Percentiles rank a stretch among this genome's conserved stretches.
Conservation (phyloP, 2,329 filamentous ascomycete species). For the Botrytis pseudocinerea region DNA sequence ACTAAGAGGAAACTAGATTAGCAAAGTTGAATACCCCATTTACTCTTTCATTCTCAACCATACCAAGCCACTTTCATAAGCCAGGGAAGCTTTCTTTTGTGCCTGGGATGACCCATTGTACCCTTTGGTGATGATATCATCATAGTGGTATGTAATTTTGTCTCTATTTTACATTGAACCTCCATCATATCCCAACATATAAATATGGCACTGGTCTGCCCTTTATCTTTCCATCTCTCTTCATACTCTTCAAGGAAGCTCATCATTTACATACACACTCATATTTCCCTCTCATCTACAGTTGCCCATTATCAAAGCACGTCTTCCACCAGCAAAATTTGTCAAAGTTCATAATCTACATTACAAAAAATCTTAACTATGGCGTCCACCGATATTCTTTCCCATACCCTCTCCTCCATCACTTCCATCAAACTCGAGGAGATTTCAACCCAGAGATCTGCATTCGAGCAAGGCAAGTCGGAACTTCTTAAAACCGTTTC, state of each 20-base stretch:
- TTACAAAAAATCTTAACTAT: constrained; percentile 29
- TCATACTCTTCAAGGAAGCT: background rate
- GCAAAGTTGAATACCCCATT: background rate
- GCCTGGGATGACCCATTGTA: background rate
- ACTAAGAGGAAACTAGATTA: background rate
- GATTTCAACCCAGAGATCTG: constrained; percentile 50
- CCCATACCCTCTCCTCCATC: constrained; percentile 54
- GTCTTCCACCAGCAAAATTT: background rate
- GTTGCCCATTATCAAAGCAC: background rate
- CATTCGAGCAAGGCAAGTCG: constrained; percentile 50
- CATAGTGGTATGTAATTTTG: background rate
- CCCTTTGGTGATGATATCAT: background rate
- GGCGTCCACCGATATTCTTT: constrained; percentile 46
- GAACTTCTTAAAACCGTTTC: constrained; percentile 43
- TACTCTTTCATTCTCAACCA: background rate
- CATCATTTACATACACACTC: background rate
- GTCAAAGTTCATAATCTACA: background rate
- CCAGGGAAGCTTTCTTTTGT: background rate
- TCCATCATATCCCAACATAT: background rate
- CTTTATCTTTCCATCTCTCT: background rate
- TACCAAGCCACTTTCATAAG: background rate
- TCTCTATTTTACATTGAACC: background rate
- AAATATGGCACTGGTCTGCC: background rate
- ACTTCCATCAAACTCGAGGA: constrained; percentile 58
- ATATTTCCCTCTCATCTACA: background rate